A percentile compares a stretch with the other conserved stretches of the same genome.
Conservation (phyloP, 2,329 filamentous ascomycete genomes). For the Pseudogymnoascus sp. region DNA sequence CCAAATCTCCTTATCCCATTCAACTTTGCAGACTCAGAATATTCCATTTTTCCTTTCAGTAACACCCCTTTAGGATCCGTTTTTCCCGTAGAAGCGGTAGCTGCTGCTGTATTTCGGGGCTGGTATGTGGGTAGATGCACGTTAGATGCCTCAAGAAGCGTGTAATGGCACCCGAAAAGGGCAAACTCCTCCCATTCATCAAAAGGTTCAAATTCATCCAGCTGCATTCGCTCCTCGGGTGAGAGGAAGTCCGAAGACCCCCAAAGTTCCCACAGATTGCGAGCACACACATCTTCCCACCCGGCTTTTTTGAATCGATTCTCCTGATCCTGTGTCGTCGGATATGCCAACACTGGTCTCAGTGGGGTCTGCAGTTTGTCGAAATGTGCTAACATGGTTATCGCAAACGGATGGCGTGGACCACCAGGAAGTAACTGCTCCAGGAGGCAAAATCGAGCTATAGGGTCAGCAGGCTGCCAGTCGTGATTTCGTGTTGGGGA, state of each 20-base stretch:
- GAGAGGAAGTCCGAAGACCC: conserved; percentile 59
- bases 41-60: conserved; percentile 23
- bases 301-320: conserved; percentile 61
- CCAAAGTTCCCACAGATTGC: conserved; percentile 80
- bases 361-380: conserved; percentile 71
- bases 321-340: conserved; percentile 57
- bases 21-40: conserved; percentile 32
- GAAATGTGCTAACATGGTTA: conserved; percentile 79
- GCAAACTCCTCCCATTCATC: conserved; percentile 96
- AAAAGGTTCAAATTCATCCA: conserved; percentile 74
- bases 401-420: conserved; percentile 71
- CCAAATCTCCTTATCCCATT: conserved; percentile 54
- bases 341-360: conserved; percentile 66
- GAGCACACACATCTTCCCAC: conserved; percentile 56
- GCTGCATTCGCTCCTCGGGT: conserved; percentile 46
- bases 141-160: conserved; percentile 61
- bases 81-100: not conserved
- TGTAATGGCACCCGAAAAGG: conserved; percentile 78
- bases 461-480: conserved; percentile 20
- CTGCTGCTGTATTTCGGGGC: not conserved
- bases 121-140: conserved; percentile 23
- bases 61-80: not conserved
- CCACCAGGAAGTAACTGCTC: conserved; percentile 83
- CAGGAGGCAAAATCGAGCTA: conserved; percentile 74
- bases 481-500: conserved; percentile 11